Evolutionary conservation across 352 stramenopile genomes (phyloP).

Genomic region (Aphanomyces euteiches): DNA sequence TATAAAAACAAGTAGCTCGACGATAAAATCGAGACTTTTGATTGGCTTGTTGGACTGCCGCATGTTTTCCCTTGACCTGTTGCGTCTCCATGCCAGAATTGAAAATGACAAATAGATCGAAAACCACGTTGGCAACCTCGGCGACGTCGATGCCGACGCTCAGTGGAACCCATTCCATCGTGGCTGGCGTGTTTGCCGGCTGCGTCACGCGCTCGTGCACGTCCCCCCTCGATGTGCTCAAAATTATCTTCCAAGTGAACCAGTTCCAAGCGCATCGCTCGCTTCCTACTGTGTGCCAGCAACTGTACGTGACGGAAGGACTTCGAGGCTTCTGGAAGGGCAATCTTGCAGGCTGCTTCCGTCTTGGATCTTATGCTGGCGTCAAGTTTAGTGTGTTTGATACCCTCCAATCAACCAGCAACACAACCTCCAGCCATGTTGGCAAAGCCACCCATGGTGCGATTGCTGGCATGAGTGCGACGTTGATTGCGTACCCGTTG

Average conservation of each 20-base stretch:
- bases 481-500: conserved; percentile 71
- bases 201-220: conserved; percentile 80
- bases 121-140: background rate
- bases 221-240: conserved; percentile 76
- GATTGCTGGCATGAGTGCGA: conserved; percentile 59
- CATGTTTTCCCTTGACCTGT: too few species aligned
- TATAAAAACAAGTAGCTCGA: too few species aligned
- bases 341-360: conserved; percentile 72
- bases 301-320: conserved; percentile 60
- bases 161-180: conserved; percentile 56
- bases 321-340: conserved; percentile 74
- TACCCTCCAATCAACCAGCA: conserved; percentile 46
- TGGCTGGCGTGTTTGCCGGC: conserved; percentile 68
- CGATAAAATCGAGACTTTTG: background rate
- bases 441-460: conserved; percentile 59
- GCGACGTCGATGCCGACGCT: background rate
- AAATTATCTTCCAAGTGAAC: conserved; percentile 78
- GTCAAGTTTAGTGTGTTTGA: conserved; percentile 83
- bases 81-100: background rate
- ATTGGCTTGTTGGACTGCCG: background rate
- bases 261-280: background rate
- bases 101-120: background rate
- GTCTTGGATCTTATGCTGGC: conserved; percentile 66
- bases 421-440: conserved; percentile 40
- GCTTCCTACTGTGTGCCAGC: background rate